phyloP scores from a whole-genome alignment of 1,139 yeast genomes.

The Taphrina pruni region DNA sequence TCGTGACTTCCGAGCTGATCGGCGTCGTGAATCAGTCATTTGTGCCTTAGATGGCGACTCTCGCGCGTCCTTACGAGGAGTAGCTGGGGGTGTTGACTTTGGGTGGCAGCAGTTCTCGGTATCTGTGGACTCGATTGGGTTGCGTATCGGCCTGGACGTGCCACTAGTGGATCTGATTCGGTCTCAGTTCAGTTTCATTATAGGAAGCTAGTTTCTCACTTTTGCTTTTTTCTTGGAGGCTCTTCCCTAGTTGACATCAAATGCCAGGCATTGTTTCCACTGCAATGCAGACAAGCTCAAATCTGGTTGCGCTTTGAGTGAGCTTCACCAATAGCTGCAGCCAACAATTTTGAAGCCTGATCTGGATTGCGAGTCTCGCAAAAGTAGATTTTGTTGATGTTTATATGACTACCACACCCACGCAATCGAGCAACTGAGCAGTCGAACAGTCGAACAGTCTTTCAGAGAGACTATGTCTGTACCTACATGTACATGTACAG shows the following conservation, averaged over 20 bases:
- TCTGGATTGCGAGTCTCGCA: too few species aligned
- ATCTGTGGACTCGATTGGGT: background rate
- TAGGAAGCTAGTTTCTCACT: background rate
- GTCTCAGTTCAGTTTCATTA: background rate
- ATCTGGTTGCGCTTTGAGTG: too few species aligned
- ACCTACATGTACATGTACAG: too few species aligned
- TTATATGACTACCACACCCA: too few species aligned
- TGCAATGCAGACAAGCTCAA: background rate
- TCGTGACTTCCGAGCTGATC: conserved; percentile 35
- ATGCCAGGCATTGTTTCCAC: conserved; percentile 4
- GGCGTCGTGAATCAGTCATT: conserved; percentile 32
- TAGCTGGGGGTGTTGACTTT: background rate
- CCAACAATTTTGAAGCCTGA: too few species aligned
- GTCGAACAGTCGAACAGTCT: too few species aligned
- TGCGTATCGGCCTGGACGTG: background rate
- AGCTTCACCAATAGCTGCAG: too few species aligned
- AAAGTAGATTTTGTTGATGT: too few species aligned
- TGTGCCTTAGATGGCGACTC: background rate
- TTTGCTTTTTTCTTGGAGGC: conserved; percentile 20
- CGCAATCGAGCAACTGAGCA: too few species aligned
- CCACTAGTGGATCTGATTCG: background rate
- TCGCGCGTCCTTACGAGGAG: background rate
- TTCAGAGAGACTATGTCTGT: too few species aligned
- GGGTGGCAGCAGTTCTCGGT: background rate
- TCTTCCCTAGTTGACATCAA: conserved; percentile 26